Evolutionary conservation across 2,329 filamentous ascomycete species (phyloP), one percentile per base, ranked within the genome.

Genomic region (Sclerotinia glacialis): DNA sequence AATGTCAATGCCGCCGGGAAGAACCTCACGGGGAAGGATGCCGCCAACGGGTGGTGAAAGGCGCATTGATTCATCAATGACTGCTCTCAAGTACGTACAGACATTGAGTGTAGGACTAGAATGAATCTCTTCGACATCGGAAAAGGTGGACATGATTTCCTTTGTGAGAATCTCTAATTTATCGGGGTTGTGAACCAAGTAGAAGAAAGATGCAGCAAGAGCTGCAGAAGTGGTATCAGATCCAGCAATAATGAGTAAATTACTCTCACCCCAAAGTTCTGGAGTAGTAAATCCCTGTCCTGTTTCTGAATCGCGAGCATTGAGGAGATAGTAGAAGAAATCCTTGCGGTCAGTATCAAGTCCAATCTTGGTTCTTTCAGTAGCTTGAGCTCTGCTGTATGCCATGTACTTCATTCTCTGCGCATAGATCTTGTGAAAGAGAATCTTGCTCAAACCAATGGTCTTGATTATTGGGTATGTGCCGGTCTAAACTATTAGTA

Each of bases 311-410:
- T 92, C 89, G 49, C 85, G 84, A 9, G 89, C 89, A 73, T 87
- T 88, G 68, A 92, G 83, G 14, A 92, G 82, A 76, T 91, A 87
- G 77, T 90, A 88, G 79, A 92, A 91, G 79, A 92, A 91, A 75
- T 92, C 89, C 66, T 88, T 86, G 28, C 69, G 34, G 86, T 87
- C 58, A 83, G 71, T 72, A 23, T 87, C 70, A 85, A 86, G 70
- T 37, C 87, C 87, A 34, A 89, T 79, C 68, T 86, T 85, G 59
- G 87, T 89, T 31, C 89, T 83, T 73, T 90, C 85, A 18, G 83
- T 83, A 50, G 90, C 82, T 77, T 91, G 89, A 2, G 81, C 80
- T 60, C 88, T 86, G 76, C 86, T 89, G 78, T 91, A 91, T 62
- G 83, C 82, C 83, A 91, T 89, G 75, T 91, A 92, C 68, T 85